A percentile compares a stretch with the other conserved stretches of the same genome.
These are phyloP conservation scores for Russula sp. DNA, from an alignment of 768 basidiomycete genomes.

Conservation along the genomic window DNA sequence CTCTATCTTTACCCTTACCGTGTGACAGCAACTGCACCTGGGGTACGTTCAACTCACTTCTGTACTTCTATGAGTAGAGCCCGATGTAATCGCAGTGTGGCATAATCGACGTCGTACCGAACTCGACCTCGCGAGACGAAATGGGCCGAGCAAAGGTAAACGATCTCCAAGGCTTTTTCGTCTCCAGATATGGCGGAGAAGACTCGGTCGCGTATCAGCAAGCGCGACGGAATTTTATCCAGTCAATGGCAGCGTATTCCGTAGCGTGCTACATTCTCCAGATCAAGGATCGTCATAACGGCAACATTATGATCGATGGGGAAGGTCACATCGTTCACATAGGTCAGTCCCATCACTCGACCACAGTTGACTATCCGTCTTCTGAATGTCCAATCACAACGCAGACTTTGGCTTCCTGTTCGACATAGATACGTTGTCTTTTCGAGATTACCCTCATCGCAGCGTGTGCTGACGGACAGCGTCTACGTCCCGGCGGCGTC, in stretches of 20 bases:
- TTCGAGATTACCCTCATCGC: not conserved
- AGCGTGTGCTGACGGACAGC: not conserved
- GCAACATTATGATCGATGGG: conserved; percentile 99
- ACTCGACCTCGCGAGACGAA: conserved; percentile 96
- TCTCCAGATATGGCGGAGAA: conserved; percentile 86
- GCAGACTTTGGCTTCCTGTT: conserved; percentile 95
- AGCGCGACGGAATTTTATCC: conserved; percentile 93
- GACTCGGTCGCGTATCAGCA: conserved; percentile 87
- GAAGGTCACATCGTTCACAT: conserved; percentile 97
- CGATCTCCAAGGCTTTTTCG: conserved; percentile 90
- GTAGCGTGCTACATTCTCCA: conserved; percentile 97
- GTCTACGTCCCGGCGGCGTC: conserved; percentile 58
- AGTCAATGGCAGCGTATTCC: conserved; percentile 99
- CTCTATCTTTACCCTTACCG: conserved; percentile 94
- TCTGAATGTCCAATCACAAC: not conserved
- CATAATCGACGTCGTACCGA: conserved; percentile 97
- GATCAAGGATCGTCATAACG: conserved; percentile 98
- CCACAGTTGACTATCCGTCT: not conserved
- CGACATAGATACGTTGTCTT: conserved; percentile 88
- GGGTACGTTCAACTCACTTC: conserved; percentile 46
- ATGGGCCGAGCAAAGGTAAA: conserved; percentile 99
- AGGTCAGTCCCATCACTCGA: conserved; percentile 44
- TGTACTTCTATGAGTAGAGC: not conserved
- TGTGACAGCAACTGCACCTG: conserved; percentile 94
- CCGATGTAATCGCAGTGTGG: conserved; percentile 62